Conservation (phyloP, 305 asterid genomes). For the Withania somnifera region DNA sequence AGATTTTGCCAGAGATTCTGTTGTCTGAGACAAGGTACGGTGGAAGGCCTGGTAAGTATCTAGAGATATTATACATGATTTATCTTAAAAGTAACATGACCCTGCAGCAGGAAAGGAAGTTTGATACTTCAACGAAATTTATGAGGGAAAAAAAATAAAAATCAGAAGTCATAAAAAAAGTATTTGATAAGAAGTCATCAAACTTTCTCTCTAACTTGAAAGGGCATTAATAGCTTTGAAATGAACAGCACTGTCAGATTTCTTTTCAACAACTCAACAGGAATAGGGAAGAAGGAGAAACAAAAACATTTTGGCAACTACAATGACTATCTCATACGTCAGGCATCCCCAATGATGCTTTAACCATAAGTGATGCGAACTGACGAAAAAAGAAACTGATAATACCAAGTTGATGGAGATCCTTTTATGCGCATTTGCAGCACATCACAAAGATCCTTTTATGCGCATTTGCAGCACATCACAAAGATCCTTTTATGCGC, state of each 20-base stretch:
- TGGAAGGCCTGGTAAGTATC: neutral
- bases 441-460: too few species aligned
- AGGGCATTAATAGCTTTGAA: neutral
- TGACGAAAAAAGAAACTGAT: neutral
- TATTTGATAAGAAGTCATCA: neutral
- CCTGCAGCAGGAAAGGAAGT: neutral
- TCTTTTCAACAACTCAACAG: neutral
- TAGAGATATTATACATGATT: neutral
- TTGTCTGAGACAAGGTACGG: constrained; percentile 27
- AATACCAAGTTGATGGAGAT: neutral
- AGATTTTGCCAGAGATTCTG: constrained; percentile 45
- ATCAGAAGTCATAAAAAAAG: neutral
- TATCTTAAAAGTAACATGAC: neutral
- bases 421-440: neutral
- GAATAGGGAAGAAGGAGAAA: neutral
- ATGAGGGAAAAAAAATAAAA: neutral
- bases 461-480: neutral
- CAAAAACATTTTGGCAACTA: neutral
- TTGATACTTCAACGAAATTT: neutral
- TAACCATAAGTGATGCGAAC: neutral
- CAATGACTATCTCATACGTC: neutral
- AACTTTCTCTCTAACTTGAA: neutral
- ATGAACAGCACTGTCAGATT: neutral
- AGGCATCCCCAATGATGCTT: neutral
- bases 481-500: too few species aligned